These are phyloP conservation scores for Citeromyces matritensis DNA, from an alignment of 805 yeast species.

Conservation along the genomic window DNA sequence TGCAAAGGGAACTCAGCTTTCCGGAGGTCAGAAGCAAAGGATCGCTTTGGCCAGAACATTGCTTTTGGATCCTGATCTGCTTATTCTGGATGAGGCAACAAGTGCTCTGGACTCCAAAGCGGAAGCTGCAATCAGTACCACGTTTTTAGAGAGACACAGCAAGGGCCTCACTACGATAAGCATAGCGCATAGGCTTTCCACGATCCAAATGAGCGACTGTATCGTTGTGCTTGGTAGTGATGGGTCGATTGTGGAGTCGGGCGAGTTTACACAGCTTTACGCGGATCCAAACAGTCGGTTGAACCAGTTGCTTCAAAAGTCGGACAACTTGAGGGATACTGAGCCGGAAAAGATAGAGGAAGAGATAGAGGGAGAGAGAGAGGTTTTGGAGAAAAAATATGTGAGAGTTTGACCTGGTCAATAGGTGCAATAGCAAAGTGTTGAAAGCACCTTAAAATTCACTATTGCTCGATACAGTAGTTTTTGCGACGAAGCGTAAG, in stretches of 20 bases:
- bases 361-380: too few relatives aligned
- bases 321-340: too few relatives aligned
- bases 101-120: slow-evolving; percentile 84
- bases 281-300: slow-evolving; percentile 26
- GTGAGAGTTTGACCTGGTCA: too few relatives aligned
- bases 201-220: slow-evolving; percentile 71
- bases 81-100: slow-evolving; percentile 88
- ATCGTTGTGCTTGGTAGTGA: slow-evolving; percentile 59
- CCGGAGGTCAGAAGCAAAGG: slow-evolving; percentile 94
- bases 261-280: slow-evolving; percentile 37
- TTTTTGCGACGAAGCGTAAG: too few relatives aligned
- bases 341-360: too few relatives aligned
- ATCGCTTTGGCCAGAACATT: slow-evolving; percentile 84
- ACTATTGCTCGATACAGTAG: too few relatives aligned
- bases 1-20: slow-evolving; percentile 73
- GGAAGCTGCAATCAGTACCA: slow-evolving; percentile 72
- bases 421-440: too few relatives aligned
- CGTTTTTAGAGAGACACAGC: slow-evolving; percentile 38
- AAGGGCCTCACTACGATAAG: slow-evolving; percentile 65
- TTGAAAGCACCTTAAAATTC: too few relatives aligned
- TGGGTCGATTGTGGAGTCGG: slow-evolving; percentile 66
- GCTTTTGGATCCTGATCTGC: slow-evolving; percentile 61
- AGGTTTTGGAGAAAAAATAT: too few relatives aligned
- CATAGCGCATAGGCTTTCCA: slow-evolving; percentile 83
- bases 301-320: slow-evolving; percentile 23